These are phyloP conservation scores for Verticillium isaacii DNA, from an alignment of 2,329 filamentous ascomycete species.

Conservation along the genomic window DNA sequence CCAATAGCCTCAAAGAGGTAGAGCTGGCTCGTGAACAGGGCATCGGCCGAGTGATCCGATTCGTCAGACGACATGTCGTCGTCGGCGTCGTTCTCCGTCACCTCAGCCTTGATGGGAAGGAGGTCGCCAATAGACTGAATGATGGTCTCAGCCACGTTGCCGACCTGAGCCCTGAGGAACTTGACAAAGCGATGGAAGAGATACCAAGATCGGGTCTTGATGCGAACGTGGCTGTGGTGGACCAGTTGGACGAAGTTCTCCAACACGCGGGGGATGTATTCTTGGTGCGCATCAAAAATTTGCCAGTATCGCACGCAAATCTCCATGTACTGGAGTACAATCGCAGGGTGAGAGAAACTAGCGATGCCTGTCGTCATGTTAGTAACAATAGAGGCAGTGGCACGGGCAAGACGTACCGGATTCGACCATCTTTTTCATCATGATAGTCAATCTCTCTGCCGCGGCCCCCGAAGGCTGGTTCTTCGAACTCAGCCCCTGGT, in stretches of 20 bases:
- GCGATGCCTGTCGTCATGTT: constrained; percentile 59
- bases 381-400: background rate
- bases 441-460: constrained; percentile 75
- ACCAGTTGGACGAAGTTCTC: constrained; percentile 89
- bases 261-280: constrained; percentile 78
- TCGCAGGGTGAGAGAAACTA: constrained; percentile 81
- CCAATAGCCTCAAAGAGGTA: constrained; percentile 95
- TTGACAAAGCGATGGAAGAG: constrained; percentile 91
- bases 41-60: constrained; percentile 83
- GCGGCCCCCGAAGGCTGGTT: constrained; percentile 75
- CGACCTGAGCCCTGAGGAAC: constrained; percentile 76
- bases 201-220: constrained; percentile 93
- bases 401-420: constrained; percentile 59
- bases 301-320: constrained; percentile 91
- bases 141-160: constrained; percentile 84
- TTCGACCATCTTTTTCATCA: constrained; percentile 95
- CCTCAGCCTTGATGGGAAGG: constrained; percentile 83
- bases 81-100: constrained; percentile 71
- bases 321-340: constrained; percentile 96
- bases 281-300: constrained; percentile 82
- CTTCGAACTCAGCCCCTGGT: constrained; percentile 82
- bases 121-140: constrained; percentile 88
- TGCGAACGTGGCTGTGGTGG: constrained; percentile 81
- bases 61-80: constrained; percentile 96
- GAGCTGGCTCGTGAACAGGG: constrained; percentile 84